A percentile compares a stretch with the other conserved stretches of the same genome.
These are phyloP conservation scores for Talaromyces sp. DNA, from an alignment of 2,329 filamentous ascomycete genomes.

Conservation along the genomic window DNA sequence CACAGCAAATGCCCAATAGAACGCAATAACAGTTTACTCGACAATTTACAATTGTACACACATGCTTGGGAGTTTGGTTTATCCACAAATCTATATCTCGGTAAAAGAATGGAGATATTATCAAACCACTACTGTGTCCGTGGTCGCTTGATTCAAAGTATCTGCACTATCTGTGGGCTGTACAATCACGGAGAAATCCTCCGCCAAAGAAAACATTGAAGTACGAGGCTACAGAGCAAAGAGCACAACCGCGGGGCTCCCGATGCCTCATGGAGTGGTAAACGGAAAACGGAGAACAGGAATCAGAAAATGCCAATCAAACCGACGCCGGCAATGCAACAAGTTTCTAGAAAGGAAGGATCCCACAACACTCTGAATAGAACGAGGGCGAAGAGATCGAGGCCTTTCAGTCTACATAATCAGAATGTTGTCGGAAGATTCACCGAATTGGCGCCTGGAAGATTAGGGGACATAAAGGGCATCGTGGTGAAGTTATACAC, in stretches of 20 bases:
- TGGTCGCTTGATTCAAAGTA: neutral
- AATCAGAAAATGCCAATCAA: slow-evolving; percentile 11
- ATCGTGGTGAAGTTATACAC: slow-evolving; percentile 11
- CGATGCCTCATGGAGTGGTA: slow-evolving; percentile 1
- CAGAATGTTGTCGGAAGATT: slow-evolving; percentile 3
- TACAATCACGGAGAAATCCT: slow-evolving; percentile 7
- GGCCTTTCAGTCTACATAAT: neutral
- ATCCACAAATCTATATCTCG: too few relatives aligned
- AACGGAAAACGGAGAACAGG: neutral
- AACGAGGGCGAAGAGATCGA: neutral
- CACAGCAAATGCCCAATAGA: too few relatives aligned
- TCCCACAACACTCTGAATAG: neutral
- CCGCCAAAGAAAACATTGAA: neutral
- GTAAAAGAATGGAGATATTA: too few relatives aligned
- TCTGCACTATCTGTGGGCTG: slow-evolving; percentile 10
- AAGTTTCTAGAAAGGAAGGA: slow-evolving; percentile 1
- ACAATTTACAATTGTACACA: too few relatives aligned
- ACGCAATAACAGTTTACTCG: too few relatives aligned
- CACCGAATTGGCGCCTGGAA: slow-evolving; percentile 1
- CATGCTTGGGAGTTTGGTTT: too few relatives aligned
- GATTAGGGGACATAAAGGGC: slow-evolving; percentile 6
- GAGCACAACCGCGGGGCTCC: neutral
- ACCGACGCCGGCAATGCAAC: slow-evolving; percentile 23
- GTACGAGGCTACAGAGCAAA: neutral
- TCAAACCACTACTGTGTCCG: too few relatives aligned